phyloP scores from a whole-genome alignment of 2,329 filamentous ascomycete species.

The Epichloe brachyelytri region DNA sequence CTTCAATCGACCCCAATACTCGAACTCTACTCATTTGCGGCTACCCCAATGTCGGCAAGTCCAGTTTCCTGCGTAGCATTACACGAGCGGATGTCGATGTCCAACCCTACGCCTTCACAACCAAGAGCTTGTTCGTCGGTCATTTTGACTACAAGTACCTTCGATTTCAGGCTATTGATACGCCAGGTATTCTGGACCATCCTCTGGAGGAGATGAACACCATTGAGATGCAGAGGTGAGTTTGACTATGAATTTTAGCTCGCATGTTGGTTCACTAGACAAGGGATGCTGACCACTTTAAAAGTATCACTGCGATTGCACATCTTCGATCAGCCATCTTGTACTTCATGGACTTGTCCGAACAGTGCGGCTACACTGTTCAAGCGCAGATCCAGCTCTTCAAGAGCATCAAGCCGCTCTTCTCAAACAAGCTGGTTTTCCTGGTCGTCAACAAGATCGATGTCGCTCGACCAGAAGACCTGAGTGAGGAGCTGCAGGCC shows the following conservation, averaged over 20 bases:
- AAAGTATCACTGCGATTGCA: slow-evolving; percentile 82
- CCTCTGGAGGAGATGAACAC: slow-evolving; percentile 99
- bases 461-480: slow-evolving; percentile 72
- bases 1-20: slow-evolving; percentile 96
- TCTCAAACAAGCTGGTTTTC: slow-evolving; percentile 94
- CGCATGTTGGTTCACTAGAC: not conserved
- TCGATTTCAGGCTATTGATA: slow-evolving; percentile 70
- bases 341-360: slow-evolving; percentile 96
- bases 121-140: slow-evolving; percentile 91
- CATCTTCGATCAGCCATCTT: slow-evolving; percentile 90
- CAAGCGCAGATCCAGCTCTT: slow-evolving; percentile 88
- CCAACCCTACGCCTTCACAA: slow-evolving; percentile 97
- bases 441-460: slow-evolving; percentile 98
- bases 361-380: slow-evolving; percentile 93
- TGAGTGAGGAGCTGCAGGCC: slow-evolving; percentile 65
- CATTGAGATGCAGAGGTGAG: slow-evolving; percentile 77
- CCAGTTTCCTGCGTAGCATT: slow-evolving; percentile 83
- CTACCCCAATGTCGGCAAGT: slow-evolving; percentile 97
- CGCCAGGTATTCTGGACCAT: slow-evolving; percentile 95
- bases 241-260: not conserved
- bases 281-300: slow-evolving; percentile 16
- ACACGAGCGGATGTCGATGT: slow-evolving; percentile 93
- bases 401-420: slow-evolving; percentile 91
- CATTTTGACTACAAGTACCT: slow-evolving; percentile 85
- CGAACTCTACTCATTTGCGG: slow-evolving; percentile 92